Evolutionary conservation across 768 basidiomycete species (phyloP).

Genomic region (Galerina sulciceps): DNA sequence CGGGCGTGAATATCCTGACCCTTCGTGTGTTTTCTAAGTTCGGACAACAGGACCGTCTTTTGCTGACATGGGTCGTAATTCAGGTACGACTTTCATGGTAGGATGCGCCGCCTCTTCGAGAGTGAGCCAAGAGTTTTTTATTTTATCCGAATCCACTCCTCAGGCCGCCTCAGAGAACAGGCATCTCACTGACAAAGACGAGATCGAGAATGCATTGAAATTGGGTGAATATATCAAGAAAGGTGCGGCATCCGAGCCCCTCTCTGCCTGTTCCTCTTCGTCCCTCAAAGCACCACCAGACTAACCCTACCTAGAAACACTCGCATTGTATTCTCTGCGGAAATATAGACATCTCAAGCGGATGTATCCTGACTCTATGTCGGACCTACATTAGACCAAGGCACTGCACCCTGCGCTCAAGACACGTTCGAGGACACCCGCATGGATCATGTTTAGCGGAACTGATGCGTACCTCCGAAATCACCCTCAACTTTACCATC

Average conservation of each 20-base stretch:
- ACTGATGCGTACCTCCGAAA: not conserved
- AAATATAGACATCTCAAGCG: slow-evolving; percentile 84
- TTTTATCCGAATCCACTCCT: slow-evolving; percentile 1
- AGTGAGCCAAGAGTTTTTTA: slow-evolving; percentile 46
- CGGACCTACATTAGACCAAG: slow-evolving; percentile 13
- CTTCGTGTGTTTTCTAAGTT: slow-evolving; percentile 55
- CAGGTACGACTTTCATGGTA: slow-evolving; percentile 81
- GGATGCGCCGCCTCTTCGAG: slow-evolving; percentile 73
- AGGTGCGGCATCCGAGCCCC: slow-evolving; percentile 45
- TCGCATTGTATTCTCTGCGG: slow-evolving; percentile 79
- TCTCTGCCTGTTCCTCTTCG: not conserved
- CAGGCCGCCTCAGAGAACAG: slow-evolving; percentile 61
- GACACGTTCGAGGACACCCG: slow-evolving; percentile 12
- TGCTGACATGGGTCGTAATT: slow-evolving; percentile 10
- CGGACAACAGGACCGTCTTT: not conserved
- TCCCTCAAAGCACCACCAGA: not conserved
- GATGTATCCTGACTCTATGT: slow-evolving; percentile 56
- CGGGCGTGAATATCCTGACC: slow-evolving; percentile 83
- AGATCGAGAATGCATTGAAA: slow-evolving; percentile 76
- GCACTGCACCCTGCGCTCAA: not conserved
- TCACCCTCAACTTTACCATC: not conserved
- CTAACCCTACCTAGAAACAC: slow-evolving; percentile 58
- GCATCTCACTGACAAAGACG: slow-evolving; percentile 62
- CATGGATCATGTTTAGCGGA: not conserved
- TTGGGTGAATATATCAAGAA: slow-evolving; percentile 87